Evolutionary conservation across 257 asterid genomes (phyloP), one percentile per base, ranked within the genome.

Genomic region (Salvia miltiorrhiza): DNA sequence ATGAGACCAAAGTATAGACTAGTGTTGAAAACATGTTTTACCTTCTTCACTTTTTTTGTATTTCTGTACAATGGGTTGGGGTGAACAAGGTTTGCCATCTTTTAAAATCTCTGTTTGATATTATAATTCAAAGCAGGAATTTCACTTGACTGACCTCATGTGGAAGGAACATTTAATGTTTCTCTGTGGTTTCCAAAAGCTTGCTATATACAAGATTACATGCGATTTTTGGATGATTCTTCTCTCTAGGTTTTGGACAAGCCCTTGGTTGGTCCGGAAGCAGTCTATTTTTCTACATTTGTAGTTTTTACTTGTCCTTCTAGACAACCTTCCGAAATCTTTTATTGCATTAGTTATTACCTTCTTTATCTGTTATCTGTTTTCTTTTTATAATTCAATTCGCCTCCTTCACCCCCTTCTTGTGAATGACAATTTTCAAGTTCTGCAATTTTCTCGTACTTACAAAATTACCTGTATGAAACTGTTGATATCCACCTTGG

Each of bases 371-470:
- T n/a, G n/a, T n/a, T n/a, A n/a, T n/a, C n/a, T n/a, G n/a, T n/a
- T n/a, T n/a, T n/a, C n/a, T n/a, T n/a, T n/a, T n/a, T n/a, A n/a
- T n/a, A n/a, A n/a, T n/a, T n/a, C n/a, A n/a, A n/a, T n/a, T n/a
- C n/a, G n/a, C n/a, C n/a, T n/a, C n/a, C n/a, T n/a, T n/a, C n/a
- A n/a, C n/a, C n/a, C n/a, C n/a, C n/a, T n/a, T n/a, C n/a, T n/a
- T n/a, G n/a, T n/a, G n/a, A n/a, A n/a, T n/a, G n/a, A n/a, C n/a
- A n/a, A n/a, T n/a, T n/a, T n/a, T 16, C 32, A 26, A 43, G 17
- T 61, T 35, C 55, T 69, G 63, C 63, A 32, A 53, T 44, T 74
- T 64, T 71, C 53, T 72, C 43, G 32, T 64, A 28, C 44, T 56
- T 32, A 13, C 14, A 49, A 24, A 56, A 65, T 33, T 65, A 71